A percentile compares a stretch with the other conserved stretches of the same genome.
These are phyloP conservation scores for Aspergillus texensis DNA, from an alignment of 2,329 filamentous ascomycete genomes.

Conservation along the genomic window DNA sequence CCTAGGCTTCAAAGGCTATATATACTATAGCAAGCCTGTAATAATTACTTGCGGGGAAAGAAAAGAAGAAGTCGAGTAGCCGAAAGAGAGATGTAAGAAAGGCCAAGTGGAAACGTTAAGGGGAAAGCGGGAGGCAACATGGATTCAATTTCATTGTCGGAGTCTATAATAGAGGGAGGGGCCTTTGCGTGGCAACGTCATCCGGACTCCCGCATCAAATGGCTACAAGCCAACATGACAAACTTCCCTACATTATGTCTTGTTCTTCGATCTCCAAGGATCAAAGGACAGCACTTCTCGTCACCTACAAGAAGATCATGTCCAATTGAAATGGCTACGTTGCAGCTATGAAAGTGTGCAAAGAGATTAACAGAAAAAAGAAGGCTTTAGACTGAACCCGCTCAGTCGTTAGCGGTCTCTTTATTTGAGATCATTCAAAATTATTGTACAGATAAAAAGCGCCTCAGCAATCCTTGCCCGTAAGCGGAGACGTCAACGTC, in stretches of 20 bases:
- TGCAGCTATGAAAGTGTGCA: not conserved
- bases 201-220: slow-evolving; percentile 3
- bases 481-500: slow-evolving; percentile 34
- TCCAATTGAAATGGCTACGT: not conserved
- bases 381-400: not conserved
- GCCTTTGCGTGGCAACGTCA: slow-evolving; percentile 25
- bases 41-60: not conserved
- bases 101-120: not conserved
- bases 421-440: not conserved
- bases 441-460: slow-evolving; percentile 28
- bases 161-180: slow-evolving; percentile 15
- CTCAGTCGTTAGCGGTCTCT: not conserved
- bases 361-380: too few species aligned
- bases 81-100: not conserved
- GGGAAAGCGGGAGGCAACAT: slow-evolving; percentile 10
- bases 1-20: not conserved
- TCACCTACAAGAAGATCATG: not conserved
- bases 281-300: not conserved
- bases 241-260: not conserved
- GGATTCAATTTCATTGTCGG: not conserved
- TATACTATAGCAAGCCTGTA: not conserved
- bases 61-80: not conserved
- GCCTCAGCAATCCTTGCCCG: slow-evolving; percentile 33
- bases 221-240: not conserved
- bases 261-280: not conserved